Evolutionary conservation across 2,329 filamentous ascomycete genomes (phyloP).

Genomic region (Leptographium galeiforme): DNA sequence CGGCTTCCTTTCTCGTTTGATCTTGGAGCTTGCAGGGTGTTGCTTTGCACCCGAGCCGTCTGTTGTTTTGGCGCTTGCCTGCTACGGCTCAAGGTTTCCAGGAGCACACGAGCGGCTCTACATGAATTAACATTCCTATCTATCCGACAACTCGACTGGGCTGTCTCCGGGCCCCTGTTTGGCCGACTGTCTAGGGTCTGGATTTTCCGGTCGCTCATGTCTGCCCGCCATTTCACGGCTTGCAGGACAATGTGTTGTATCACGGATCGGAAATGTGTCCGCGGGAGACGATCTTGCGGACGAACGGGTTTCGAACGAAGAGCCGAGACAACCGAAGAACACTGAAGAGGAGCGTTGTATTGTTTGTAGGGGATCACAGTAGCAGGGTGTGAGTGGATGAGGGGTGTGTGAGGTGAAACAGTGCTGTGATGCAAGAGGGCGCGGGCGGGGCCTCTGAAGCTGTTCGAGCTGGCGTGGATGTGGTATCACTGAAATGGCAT

Average conservation of each 20-base stretch:
- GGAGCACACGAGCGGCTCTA: neutral
- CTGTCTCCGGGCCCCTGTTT: neutral
- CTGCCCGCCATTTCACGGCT: neutral
- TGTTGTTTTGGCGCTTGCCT: neutral
- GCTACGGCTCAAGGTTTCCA: neutral
- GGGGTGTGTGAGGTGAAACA: no score
- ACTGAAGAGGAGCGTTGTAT: neutral
- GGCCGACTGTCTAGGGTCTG: neutral
- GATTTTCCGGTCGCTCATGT: neutral
- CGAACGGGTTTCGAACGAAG: neutral
- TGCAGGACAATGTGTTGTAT: neutral
- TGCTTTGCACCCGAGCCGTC: neutral
- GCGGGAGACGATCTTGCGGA: neutral
- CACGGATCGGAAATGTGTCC: neutral
- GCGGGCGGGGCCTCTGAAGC: no score
- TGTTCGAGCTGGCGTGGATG: no score
- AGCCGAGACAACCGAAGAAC: neutral
- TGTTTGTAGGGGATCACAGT: neutral
- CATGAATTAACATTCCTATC: neutral
- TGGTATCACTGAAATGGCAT: no score
- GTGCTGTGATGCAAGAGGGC: no score
- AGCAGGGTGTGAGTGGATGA: neutral
- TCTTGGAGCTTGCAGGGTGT: neutral
- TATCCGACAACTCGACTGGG: neutral
- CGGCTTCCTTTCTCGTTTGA: neutral